These are phyloP conservation scores for Aschersonia sp. DNA, from an alignment of 2,329 filamentous ascomycete species.

Conservation along the genomic window DNA sequence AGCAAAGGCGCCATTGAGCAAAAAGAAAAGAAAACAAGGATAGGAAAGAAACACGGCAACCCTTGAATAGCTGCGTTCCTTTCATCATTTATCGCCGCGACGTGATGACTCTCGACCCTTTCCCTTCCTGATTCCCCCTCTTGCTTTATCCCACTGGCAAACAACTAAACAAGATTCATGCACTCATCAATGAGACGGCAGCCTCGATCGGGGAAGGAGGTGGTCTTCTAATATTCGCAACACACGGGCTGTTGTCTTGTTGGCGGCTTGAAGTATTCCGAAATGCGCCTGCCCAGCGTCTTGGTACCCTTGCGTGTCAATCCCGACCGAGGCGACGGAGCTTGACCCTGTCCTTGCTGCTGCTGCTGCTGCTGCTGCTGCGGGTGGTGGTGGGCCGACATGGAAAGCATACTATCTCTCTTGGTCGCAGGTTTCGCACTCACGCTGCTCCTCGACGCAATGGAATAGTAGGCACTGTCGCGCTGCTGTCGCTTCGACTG, in stretches of 20 bases:
- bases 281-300: constrained; percentile 5
- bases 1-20: no score
- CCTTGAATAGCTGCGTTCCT: constrained; percentile 13
- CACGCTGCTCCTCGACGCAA: constrained; percentile 2
- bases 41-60: constrained; percentile 36
- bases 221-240: neutral
- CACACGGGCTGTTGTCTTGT: neutral
- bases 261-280: constrained; percentile 8
- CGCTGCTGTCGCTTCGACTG: neutral
- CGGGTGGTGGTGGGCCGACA: neutral
- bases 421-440: neutral
- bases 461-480: constrained; percentile 5
- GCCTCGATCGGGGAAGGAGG: no score
- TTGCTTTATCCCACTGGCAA: neutral
- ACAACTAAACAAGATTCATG: no score
- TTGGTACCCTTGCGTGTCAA: constrained; percentile 1
- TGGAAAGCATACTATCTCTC: neutral
- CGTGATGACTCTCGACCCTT: no score
- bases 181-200: no score
- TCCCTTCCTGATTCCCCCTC: neutral
- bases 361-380: neutral
- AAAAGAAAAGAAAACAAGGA: no score
- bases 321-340: neutral
- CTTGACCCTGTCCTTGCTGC: no score
- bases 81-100: no score